These are phyloP conservation scores for Candida wancherniae DNA, from an alignment of 805 yeast genomes.

Conservation along the genomic window DNA sequence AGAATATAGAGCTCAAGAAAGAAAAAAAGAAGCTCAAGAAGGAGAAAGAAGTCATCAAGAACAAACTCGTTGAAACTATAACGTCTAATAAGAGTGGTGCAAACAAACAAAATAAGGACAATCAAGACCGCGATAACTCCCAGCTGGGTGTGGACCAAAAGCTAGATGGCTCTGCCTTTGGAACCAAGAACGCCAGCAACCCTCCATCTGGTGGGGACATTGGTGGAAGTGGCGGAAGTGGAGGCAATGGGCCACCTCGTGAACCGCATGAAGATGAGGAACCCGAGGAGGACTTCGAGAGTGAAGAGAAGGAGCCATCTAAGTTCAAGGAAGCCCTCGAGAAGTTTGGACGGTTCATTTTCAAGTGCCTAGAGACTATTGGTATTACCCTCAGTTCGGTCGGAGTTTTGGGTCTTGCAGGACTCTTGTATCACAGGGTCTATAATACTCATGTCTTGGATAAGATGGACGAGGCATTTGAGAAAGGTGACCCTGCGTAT, in stretches of 20 bases:
- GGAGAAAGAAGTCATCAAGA: conserved; percentile 16
- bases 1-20: conserved; percentile 25
- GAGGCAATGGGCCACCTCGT: conserved; percentile 4
- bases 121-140: too few species aligned
- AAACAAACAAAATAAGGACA: neutral
- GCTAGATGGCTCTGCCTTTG: too few species aligned
- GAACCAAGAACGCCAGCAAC: neutral
- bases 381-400: conserved; percentile 69
- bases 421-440: conserved; percentile 60
- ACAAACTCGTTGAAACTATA: conserved; percentile 8
- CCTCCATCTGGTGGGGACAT: too few species aligned
- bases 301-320: conserved; percentile 10
- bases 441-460: conserved; percentile 55
- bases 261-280: conserved; percentile 8
- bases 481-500: conserved; percentile 60
- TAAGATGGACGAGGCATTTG: conserved; percentile 65
- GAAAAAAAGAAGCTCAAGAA: conserved; percentile 24
- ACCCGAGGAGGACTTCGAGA: conserved; percentile 9
- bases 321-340: conserved; percentile 18
- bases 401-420: conserved; percentile 65
- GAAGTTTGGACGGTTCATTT: conserved; percentile 20
- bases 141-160: too few species aligned
- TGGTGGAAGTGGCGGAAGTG: conserved; percentile 3
- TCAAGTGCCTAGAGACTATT: conserved; percentile 59
- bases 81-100: conserved; percentile 5